Base-by-base conservation (phyloP, 1,284 basidiomycete species). In the Cryptococcus hybrid region DNA sequence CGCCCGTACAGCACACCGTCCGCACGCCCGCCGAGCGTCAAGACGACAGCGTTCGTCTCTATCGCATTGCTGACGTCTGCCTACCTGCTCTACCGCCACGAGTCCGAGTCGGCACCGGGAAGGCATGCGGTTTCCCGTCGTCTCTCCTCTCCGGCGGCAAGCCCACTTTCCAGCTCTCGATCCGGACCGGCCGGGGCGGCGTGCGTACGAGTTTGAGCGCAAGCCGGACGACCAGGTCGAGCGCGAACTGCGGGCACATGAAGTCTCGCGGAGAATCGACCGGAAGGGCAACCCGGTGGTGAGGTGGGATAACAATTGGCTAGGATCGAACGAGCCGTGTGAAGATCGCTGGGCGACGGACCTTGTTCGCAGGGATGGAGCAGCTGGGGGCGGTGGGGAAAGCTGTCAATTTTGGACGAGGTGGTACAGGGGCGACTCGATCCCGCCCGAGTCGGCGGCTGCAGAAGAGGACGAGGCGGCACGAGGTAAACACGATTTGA, bases 281-380 rank as follows among this genome's bases (percentile, higher is more conserved):
- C 45, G 52, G 35, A 47, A 42, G 3, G 70, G 74, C 1, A 77
- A 77, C 60, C 71, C 74, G 3, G 75, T 78, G 1, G 54, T 66
- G 84, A 83, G 72, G 42, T 87, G 88, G 77, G 83, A 87, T 51
- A 92, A 88, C 1, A 89, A 90, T 18, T 84, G 83, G 48, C 79
- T 97, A 40, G 81, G 89, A 1, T 88, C 90, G 5, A 97, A 97
- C 71, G 85, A 90, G 61, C 91, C 92, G 13, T 88, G 95, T 56
- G 93, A 97, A 77, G 93, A 97, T 73, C 86, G 91, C 15, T 84
- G 86, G 64, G 85, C 89, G 3, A 84, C 84, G 57, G 85, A 87
- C 56, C 81, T 95, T 57, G 79, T 95, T 15, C 67, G 62, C 80
- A 86, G 51, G 8, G 35, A 36, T 7, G 36, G 51, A 9, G 51